Evolutionary conservation across 257 asterid species (phyloP), one percentile per base, ranked within the genome.

Genomic region (Jasminum sambac): DNA sequence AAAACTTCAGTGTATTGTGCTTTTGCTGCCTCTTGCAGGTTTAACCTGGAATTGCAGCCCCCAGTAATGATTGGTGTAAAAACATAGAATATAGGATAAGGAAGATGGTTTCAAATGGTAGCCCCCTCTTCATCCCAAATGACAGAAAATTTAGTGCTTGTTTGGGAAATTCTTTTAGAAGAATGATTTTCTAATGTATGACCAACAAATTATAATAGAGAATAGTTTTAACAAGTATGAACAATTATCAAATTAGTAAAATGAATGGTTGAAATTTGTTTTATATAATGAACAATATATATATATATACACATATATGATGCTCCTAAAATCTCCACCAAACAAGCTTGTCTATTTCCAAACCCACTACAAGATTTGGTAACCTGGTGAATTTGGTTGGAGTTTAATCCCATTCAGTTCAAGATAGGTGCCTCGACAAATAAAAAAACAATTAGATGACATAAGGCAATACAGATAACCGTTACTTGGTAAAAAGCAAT

Each of bases 11-110:
- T 34, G 61, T 75, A 80, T 34, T 70, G 82, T 42, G 83, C 50
- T 6, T 77, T 84, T 41, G 71, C 69, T 41, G 70, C 78, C 21
- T 88, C 91, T 63, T 83, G 81, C 16, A 84, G 70, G 79, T 76
- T 85, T 77, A 91, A 70, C 77, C 97, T 84, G 96, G 73, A 74
- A 80, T 74, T 41, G 23, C 37, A 61, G 72, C 69, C 72, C 24
- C 5, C 2, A 64, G 44, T 48, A 40, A 41, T 67, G 52, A 52
- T 42, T 64, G 16, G 63, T 44, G 4, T 30, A 30, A 30, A 25
- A 10, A 57, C 19, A 24, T 39, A 61, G 41, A 25, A 60, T 64
- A 65, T 13, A 64, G 8, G 8, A 50, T 5, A 19, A 9, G 24
- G 57, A 63, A 17, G 14, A 6, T 60, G 57, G 21, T 57, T 64